Conservation (phyloP, 306 rosid species). For the Rosa lucieae region DNA sequence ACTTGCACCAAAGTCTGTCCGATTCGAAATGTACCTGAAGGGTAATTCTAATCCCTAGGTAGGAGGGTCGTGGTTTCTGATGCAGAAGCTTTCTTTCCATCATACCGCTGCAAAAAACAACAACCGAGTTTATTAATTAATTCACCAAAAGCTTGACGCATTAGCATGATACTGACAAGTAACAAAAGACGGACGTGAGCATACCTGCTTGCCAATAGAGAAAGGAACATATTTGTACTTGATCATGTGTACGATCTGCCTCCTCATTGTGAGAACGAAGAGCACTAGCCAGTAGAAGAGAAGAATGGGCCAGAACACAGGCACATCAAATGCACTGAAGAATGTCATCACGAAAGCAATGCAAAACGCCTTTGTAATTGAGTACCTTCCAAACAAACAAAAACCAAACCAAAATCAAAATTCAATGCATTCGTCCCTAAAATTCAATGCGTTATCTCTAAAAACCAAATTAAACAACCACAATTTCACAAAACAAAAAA, state of each 20-base stretch:
- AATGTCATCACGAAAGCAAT: slow-evolving; percentile 89
- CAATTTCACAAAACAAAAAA: too few species aligned
- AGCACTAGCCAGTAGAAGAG: slow-evolving; percentile 90
- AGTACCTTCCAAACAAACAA: slow-evolving; percentile 58
- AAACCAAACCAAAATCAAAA: slow-evolving; percentile 23
- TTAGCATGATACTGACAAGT: neutral
- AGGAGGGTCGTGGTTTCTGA: slow-evolving; percentile 42
- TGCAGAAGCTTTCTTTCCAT: slow-evolving; percentile 56
- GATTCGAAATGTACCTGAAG: slow-evolving; percentile 36
- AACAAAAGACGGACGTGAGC: neutral
- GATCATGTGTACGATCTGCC: slow-evolving; percentile 92
- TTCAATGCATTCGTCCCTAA: neutral
- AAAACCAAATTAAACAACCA: too few species aligned
- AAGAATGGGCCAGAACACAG: slow-evolving; percentile 98
- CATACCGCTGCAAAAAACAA: slow-evolving; percentile 57
- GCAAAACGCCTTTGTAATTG: slow-evolving; percentile 86
- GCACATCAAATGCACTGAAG: slow-evolving; percentile 63
- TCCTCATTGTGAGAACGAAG: slow-evolving; percentile 85
- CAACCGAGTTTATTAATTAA: slow-evolving; percentile 1
- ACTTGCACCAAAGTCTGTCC: slow-evolving; percentile 24
- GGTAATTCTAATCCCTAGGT: slow-evolving; percentile 45
- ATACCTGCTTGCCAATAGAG: slow-evolving; percentile 95
- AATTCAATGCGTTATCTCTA: too few species aligned
- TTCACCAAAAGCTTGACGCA: neutral
- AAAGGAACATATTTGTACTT: slow-evolving; percentile 93